Conservation (phyloP, 1,139 yeast species). For the Yamadazyma blattariae region DNA sequence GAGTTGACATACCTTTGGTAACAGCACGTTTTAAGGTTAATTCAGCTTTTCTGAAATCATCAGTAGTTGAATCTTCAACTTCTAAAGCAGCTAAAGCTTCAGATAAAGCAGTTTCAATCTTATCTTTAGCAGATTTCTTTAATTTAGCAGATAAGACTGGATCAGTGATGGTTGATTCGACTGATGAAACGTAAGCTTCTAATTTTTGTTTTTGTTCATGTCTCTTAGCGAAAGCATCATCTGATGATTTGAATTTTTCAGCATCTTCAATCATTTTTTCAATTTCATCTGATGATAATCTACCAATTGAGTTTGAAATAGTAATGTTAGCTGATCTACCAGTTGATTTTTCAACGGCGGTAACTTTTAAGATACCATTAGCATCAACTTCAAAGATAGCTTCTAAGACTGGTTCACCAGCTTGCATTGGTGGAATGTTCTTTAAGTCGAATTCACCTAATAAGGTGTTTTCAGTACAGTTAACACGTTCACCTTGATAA, state of each 20-base stretch:
- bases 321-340: constrained; percentile 99
- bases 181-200: constrained; percentile 98
- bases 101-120: constrained; percentile 97
- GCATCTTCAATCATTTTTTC: constrained; percentile 99
- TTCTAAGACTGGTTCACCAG: constrained; percentile 97
- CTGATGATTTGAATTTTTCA: constrained; percentile 98
- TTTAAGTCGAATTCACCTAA: constrained; percentile 94
- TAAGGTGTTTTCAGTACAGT: constrained; percentile 92
- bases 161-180: constrained; percentile 96
- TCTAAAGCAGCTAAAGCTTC: constrained; percentile 98
- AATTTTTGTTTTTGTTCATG: constrained; percentile 99
- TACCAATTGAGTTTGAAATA: constrained; percentile 99
- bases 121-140: constrained; percentile 97
- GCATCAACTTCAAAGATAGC: constrained; percentile 94
- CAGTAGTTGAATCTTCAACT: constrained; percentile 94
- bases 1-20: constrained; percentile 99
- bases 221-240: constrained; percentile 99
- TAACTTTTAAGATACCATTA: constrained; percentile 96
- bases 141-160: constrained; percentile 97
- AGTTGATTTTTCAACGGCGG: constrained; percentile 98
- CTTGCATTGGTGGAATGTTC: constrained; percentile 97
- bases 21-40: constrained; percentile 98
- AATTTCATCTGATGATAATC: constrained; percentile 95
- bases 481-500: constrained; percentile 95
- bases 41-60: constrained; percentile 99